phyloP scores from a whole-genome alignment of 2,329 filamentous ascomycete species.

The Ophiocordyceps sinensis region DNA sequence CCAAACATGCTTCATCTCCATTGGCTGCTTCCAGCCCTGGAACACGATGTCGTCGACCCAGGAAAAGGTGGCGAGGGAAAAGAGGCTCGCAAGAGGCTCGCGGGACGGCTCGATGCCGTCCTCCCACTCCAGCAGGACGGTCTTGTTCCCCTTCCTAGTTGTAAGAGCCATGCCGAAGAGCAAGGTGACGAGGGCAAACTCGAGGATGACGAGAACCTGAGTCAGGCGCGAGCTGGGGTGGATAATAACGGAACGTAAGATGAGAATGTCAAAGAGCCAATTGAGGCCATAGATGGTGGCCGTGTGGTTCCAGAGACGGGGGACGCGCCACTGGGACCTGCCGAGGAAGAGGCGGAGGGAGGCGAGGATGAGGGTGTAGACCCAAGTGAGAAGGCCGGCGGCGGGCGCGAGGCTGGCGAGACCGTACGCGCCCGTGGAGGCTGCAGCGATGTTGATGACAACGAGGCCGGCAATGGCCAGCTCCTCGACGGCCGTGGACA shows the following conservation, averaged over 20 bases:
- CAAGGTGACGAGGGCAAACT: constrained; percentile 62
- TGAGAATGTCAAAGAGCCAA: constrained; percentile 61
- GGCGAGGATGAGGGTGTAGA: constrained; percentile 63
- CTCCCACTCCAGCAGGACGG: constrained; percentile 78
- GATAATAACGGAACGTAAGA: constrained; percentile 77
- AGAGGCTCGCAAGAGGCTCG: constrained; percentile 75
- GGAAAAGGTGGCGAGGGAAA: constrained; percentile 74
- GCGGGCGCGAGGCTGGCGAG: constrained; percentile 43
- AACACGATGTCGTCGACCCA: constrained; percentile 88
- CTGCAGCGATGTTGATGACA: constrained; percentile 49
- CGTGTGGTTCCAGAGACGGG: constrained; percentile 84
- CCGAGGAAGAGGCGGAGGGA: constrained; percentile 55
- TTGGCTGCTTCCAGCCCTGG: constrained; percentile 72
- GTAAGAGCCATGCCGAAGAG: constrained; percentile 64
- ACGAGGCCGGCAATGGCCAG: constrained; percentile 59
- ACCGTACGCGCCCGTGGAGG: constrained; percentile 46
- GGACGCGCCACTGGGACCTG: constrained; percentile 50
- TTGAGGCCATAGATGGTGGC: constrained; percentile 67
- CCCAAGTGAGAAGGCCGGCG: constrained; percentile 59
- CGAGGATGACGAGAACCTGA: constrained; percentile 50
- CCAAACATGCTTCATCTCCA: constrained; percentile 82
- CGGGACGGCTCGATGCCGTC: constrained; percentile 74
- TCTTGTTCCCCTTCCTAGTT: constrained; percentile 84
- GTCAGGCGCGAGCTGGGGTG: constrained; percentile 52
- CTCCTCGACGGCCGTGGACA: constrained; percentile 60